Evolutionary conservation across 768 basidiomycete species (phyloP).

Genomic region (Psilocybe subaeruginosa): DNA sequence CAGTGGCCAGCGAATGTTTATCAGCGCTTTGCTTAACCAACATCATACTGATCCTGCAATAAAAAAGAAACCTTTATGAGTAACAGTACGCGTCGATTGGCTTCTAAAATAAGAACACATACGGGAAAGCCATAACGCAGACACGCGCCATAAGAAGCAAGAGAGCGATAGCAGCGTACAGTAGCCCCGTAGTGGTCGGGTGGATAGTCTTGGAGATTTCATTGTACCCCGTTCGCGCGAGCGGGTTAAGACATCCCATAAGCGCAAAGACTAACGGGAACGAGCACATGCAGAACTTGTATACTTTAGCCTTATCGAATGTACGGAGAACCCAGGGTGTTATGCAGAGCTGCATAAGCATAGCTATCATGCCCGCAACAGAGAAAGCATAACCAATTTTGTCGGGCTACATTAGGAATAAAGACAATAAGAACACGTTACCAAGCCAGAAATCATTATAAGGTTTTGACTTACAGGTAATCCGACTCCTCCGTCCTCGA

Average conservation of each 20-base stretch:
- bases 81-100: not conserved
- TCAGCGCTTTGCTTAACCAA: slow-evolving; percentile 6
- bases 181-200: not conserved
- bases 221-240: not conserved
- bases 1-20: slow-evolving; percentile 3
- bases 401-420: slow-evolving; percentile 1
- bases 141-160: slow-evolving; percentile 4
- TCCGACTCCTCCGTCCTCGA: slow-evolving; percentile 6
- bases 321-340: slow-evolving; percentile 8
- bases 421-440: not conserved
- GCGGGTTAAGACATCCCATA: slow-evolving; percentile 6
- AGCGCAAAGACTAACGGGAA: slow-evolving; percentile 3
- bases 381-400: slow-evolving; percentile 9
- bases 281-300: slow-evolving; percentile 8
- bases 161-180: slow-evolving; percentile 1
- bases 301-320: slow-evolving; percentile 6
- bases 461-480: not conserved
- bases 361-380: slow-evolving; percentile 4
- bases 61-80: not conserved
- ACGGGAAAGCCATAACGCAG: slow-evolving; percentile 12
- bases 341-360: slow-evolving; percentile 10
- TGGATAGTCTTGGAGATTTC: not conserved
- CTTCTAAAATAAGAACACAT: not conserved
- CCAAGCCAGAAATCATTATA: too few species aligned
- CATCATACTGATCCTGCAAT: slow-evolving; percentile 4